Base-by-base conservation (phyloP, 345 rosid genomes). In the Firmiana major region DNA sequence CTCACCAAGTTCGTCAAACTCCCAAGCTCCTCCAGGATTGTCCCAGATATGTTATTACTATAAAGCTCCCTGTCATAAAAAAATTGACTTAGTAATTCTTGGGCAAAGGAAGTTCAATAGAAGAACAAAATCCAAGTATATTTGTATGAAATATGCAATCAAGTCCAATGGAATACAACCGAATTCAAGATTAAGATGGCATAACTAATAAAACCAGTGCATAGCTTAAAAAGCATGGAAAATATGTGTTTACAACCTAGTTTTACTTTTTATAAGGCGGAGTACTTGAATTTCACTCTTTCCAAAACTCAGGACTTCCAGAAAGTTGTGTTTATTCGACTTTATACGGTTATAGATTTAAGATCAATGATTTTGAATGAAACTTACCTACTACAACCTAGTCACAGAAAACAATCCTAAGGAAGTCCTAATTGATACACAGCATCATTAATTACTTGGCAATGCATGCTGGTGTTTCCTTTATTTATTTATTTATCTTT, bases 1-100 rank as follows among this genome's bases (percentile, higher is more conserved):
- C 97, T 92, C 86, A 91, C 95, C 87, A 92, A 78, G 81, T 79
- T 84, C 38, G 90, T 81, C 91, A 92, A 82, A 81, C 88, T 92
- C 59, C 95, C 97, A 79, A 92, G 93, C 86, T 89, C 91, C 28
- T 88, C 92, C 4, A 92, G 93, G 71, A 91, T 85, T 74, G 0
- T 58, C 49, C 95, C 97, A 78, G 81, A 86, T 71, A 92, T 84
- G 82, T 88, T 86, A 83, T 92, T 38, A 77, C 93, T 87, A 53
- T 87, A 92, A 75, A 92, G 95, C 74, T 91, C 97, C 93, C 95
- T 92, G 93, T 79, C 75, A 86, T 49, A 77, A 79, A 57, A 57
- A 80, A 69, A 36, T 11, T 66, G 9, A 70, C 24, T 69, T 49
- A 63, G 46, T 54, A 34, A 38, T 51, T 54, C 43, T 53, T 38